Evolutionary conservation across 441 rosid genomes (phyloP), one percentile per base, ranked within the genome.

Genomic region (Pelargonium citronellum): DNA sequence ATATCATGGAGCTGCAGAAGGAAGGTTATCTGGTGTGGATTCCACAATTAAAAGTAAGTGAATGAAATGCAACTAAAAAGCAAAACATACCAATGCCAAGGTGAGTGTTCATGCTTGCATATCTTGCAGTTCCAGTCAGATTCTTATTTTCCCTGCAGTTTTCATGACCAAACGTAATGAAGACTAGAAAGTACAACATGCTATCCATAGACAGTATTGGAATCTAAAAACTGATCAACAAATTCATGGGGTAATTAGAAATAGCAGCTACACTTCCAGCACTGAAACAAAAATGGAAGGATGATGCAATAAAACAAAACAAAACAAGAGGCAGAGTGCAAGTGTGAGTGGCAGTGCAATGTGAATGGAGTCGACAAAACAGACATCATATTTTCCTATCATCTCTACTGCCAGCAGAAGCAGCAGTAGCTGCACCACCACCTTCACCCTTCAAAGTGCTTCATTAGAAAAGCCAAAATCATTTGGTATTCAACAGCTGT

Each of bases 41-140:
- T 30, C 37, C 37, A 30, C 37, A 30, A 30, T 30, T 30, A 30
- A 30, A 22, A 30, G 37, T 90, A 96, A 30, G 37, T 57, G 4
- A 16, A 57, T 16, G 7, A 16, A n/a, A 17, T 9, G 16, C 19
- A 53, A 46, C 7, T 15, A 19, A 53, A 53, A 53, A 53, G 4
- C 60, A 53, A 53, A n/a, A 53, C 60, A 53, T 57, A 57, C 62
- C 62, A 57, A 57, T 57, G 11, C 62, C 62, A 57, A 57, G 62
- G 19, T 57, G 62, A 57, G 62, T 57, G 62, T 57, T 57, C 62
- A 57, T 57, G 62, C 62, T 57, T 57, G 62, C 62, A 57, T 57
- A 57, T 57, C 62, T 57, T 7, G 62, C 62, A 57, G 62, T 57
- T 17, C 62, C 62, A 17, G 62, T 57, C 62, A 57, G 19, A 57